phyloP scores from a whole-genome alignment of 2,329 filamentous ascomycete species.

The Fusarium xylarioides region DNA sequence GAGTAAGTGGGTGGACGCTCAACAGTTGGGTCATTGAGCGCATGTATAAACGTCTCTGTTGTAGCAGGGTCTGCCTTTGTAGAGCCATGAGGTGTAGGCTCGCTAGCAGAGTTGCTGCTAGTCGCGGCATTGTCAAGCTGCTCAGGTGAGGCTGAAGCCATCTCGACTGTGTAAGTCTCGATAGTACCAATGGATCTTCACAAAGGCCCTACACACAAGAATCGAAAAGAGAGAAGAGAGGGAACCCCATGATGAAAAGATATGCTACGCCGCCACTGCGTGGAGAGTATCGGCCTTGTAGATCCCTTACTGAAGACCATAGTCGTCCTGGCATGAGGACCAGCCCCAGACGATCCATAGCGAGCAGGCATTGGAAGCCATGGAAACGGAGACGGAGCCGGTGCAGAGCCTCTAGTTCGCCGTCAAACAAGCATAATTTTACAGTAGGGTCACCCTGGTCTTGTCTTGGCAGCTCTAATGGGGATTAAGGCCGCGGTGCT shows the following conservation, averaged over 20 bases:
- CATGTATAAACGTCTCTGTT: conserved; percentile 6
- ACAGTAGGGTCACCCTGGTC: not conserved
- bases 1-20: conserved; percentile 13
- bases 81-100: not conserved
- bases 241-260: not conserved
- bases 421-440: conserved; percentile 33
- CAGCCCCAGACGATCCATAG: conserved; percentile 18
- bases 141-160: conserved; percentile 15
- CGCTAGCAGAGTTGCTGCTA: not conserved
- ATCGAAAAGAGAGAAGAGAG: not conserved
- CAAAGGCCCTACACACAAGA: not conserved
- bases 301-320: not conserved
- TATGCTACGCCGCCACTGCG: not conserved
- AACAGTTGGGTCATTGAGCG: not conserved
- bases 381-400: not conserved
- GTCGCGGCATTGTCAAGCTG: not conserved
- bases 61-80: not conserved
- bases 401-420: conserved; percentile 13
- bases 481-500: conserved; percentile 5
- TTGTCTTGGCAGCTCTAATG: conserved; percentile 26
- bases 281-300: not conserved
- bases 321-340: conserved; percentile 3
- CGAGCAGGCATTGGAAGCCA: not conserved
- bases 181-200: not conserved
- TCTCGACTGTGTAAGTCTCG: conserved; percentile 8